phyloP scores from a whole-genome alignment of 768 basidiomycete genomes.

The Steccherinum ochraceum region DNA sequence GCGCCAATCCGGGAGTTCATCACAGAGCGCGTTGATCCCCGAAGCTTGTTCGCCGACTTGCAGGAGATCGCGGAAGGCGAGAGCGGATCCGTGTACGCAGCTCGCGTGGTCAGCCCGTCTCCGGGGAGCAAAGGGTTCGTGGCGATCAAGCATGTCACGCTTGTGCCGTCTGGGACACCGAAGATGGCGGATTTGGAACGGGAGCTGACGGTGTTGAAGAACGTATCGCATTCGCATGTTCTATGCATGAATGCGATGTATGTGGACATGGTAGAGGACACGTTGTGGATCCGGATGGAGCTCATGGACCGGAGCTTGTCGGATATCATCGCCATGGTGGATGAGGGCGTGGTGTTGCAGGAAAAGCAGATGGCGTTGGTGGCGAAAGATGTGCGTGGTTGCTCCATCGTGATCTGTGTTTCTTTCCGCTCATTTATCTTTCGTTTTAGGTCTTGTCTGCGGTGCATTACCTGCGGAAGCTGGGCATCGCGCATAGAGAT shows the following conservation, averaged over 20 bases:
- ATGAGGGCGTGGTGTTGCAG: slow-evolving; percentile 53
- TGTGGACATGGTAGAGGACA: slow-evolving; percentile 46
- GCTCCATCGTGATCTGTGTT: background rate
- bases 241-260: slow-evolving; percentile 66
- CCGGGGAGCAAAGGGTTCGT: slow-evolving; percentile 28
- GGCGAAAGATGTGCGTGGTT: slow-evolving; percentile 63
- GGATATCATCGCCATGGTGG: slow-evolving; percentile 64
- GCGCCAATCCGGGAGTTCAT: slow-evolving; percentile 58
- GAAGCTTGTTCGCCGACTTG: slow-evolving; percentile 57
- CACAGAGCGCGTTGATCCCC: slow-evolving; percentile 54
- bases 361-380: slow-evolving; percentile 72
- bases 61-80: slow-evolving; percentile 83
- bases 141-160: slow-evolving; percentile 70
- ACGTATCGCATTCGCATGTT: slow-evolving; percentile 54
- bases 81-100: slow-evolving; percentile 62
- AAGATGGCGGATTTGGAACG: slow-evolving; percentile 59
- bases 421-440: background rate
- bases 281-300: slow-evolving; percentile 85
- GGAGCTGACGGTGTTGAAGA: slow-evolving; percentile 56
- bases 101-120: slow-evolving; percentile 22
- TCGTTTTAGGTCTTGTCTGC: slow-evolving; percentile 51
- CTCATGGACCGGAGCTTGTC: slow-evolving; percentile 86
- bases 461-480: slow-evolving; percentile 56
- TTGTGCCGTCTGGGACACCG: slow-evolving; percentile 37
- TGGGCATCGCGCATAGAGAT: slow-evolving; percentile 76